Percentiles rank a stretch among this genome's conserved stretches.
Conservation (phyloP, 2,329 filamentous ascomycete species). For the Coleophoma eucalyptorum region DNA sequence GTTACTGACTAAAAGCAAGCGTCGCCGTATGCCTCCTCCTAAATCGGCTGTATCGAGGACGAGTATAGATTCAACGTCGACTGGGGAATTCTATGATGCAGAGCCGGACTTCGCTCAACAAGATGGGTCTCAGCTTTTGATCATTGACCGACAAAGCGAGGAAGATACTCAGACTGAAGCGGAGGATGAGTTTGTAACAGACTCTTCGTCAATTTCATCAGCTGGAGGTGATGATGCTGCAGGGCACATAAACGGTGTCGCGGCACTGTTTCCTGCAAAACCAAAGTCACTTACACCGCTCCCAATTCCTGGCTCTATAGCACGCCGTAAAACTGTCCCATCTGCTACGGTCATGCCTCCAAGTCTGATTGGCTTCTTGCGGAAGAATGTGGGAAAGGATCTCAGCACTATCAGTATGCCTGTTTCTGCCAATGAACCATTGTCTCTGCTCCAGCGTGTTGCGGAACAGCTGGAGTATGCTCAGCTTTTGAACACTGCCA, state of each 20-base stretch:
- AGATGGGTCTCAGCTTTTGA: slow-evolving; percentile 63
- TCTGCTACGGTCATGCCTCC: slow-evolving; percentile 77
- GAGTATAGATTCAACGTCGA: slow-evolving; percentile 77
- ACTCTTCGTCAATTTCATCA: slow-evolving; percentile 56
- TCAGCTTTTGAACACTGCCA: slow-evolving; percentile 73
- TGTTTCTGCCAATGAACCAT: slow-evolving; percentile 91
- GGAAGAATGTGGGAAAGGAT: slow-evolving; percentile 98
- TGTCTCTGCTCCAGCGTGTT: slow-evolving; percentile 80
- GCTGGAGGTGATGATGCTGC: slow-evolving; percentile 49
- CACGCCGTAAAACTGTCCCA: slow-evolving; percentile 67
- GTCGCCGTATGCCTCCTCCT: slow-evolving; percentile 59
- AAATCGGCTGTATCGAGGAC: slow-evolving; percentile 42
- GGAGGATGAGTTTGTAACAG: slow-evolving; percentile 42
- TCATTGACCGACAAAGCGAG: slow-evolving; percentile 70
- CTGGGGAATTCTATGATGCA: slow-evolving; percentile 95
- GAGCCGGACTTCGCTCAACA: slow-evolving; percentile 53
- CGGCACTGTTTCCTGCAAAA: slow-evolving; percentile 70
- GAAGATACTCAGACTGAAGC: slow-evolving; percentile 58
- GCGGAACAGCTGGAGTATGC: slow-evolving; percentile 93
- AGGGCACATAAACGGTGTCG: slow-evolving; percentile 49
- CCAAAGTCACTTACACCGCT: slow-evolving; percentile 75
- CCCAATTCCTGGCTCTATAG: slow-evolving; percentile 62
- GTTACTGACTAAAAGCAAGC: slow-evolving; percentile 75
- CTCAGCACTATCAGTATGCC: slow-evolving; percentile 97
- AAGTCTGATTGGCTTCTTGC: slow-evolving; percentile 87